Evolutionary conservation across 2,329 filamentous ascomycete genomes (phyloP), one percentile per base, ranked within the genome.

Genomic region (Emericellopsis cladophorae): DNA sequence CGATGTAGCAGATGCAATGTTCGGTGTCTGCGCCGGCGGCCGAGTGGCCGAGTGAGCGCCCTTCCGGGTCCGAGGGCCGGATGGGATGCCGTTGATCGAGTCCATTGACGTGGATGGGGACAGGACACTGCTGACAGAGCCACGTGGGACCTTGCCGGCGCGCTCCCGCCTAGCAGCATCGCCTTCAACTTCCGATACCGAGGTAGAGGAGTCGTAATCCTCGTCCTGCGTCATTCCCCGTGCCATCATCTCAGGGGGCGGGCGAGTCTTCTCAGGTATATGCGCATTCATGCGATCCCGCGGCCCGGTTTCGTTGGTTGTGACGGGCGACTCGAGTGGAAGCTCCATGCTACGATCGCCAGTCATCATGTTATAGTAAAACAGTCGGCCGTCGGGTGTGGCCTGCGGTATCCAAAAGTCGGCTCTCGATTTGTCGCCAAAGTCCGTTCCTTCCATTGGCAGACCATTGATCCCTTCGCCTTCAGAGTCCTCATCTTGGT

Each of bases 351-450:
- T 93, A 55, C 85, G 93, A 54, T 93, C 87, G 42, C 90, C 89
- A 0, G 92, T 98, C 66, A 95, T 79, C 46, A 90, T 96, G 61
- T 98, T 98, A 72, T 94, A 96, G 65, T 96, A 98, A 62, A 93
- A 98, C 21, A 98, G 65, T 42, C 89, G 76, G 41, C 92, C 92
- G 57, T 96, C 89, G 2, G 86, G 78, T 0, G 92, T 98, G 12
- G 89, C 92, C 65, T 98, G 92, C 15, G 92, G 92, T 50, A 98
- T 95, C 92, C 92, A 98, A 57, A 94, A 98, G 49, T 93, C 90
- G 36, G 90, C 88, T 57, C 90, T 81, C 51, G 92, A 89, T 54
- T 85, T 84, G 53, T 81, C 80, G 47, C 46, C 54, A 14, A 61
- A 61, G 36, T 73, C 73, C 16, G 71, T 69, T 39, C 79, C 79